phyloP scores from a whole-genome alignment of 202 grass and related monocot species.

The Panicum hallii region DNA sequence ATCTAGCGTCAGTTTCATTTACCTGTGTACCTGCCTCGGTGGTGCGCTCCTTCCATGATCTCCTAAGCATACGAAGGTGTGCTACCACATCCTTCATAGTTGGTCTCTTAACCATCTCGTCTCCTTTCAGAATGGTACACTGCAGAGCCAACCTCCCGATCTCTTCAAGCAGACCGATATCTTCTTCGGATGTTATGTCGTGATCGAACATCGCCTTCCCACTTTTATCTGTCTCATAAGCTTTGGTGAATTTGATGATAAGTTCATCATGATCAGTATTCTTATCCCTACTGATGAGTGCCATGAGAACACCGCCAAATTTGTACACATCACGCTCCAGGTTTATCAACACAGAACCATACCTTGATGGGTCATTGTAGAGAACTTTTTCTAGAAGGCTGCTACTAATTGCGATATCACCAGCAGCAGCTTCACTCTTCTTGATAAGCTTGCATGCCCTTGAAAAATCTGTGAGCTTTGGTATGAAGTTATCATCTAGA shows the following conservation, averaged over 20 bases:
- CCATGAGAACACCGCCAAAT: conserved; percentile 63
- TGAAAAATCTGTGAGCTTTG: conserved; percentile 61
- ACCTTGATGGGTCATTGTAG: conserved; percentile 33
- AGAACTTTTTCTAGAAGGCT: conserved; percentile 41
- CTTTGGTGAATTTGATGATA: neutral
- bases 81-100: conserved; percentile 34
- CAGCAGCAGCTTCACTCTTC: neutral
- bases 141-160: conserved; percentile 32
- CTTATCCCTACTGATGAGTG: conserved; percentile 29
- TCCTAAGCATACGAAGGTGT: neutral
- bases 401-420: neutral
- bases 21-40: neutral
- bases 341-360: conserved; percentile 45
- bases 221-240: conserved; percentile 4
- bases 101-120: conserved; percentile 11
- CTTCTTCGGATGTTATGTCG: conserved; percentile 14
- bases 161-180: conserved; percentile 24
- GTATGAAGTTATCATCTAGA: conserved; percentile 52
- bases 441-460: conserved; percentile 55
- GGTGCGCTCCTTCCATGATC: conserved; percentile 7
- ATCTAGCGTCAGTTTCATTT: neutral
- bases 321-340: conserved; percentile 67
- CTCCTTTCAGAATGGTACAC: conserved; percentile 7
- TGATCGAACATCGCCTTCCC: conserved; percentile 32
- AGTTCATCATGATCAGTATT: conserved; percentile 21